Base-by-base conservation (phyloP, 2,329 filamentous ascomycete genomes). In the Botrytis porri region DNA sequence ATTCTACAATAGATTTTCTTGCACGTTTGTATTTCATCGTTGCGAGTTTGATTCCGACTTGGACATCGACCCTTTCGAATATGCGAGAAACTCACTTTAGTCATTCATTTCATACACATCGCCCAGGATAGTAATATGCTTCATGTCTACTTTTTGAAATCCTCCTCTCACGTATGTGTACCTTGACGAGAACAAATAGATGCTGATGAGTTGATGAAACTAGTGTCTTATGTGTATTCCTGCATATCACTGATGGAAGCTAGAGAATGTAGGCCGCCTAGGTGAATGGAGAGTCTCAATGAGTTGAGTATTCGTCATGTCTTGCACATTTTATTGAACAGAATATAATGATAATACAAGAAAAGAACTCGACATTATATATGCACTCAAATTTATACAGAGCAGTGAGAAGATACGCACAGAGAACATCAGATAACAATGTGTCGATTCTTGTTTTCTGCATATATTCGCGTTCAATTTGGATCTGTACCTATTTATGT, bases 321-420 rank as follows among this genome's bases (percentile, higher is more conserved):
- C 3, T 57, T 57, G n/a, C n/a, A 3, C 14, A 57, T 57, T 3
- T 16, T 7, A 29, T 12, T 54, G 14, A 18, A 16, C 3, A 57
- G 8, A 18, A 18, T 9, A 57, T 12, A 29, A 57, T 32, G 1
- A 2, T 29, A 2, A 18, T 3, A 3, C n/a, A 29, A 57, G n/a
- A 57, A 14, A 3, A 57, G 51, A 29, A n/a, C 51, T 57, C 18
- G n/a, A 9, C 8, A 57, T 29, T 57, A n/a, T 2, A 54, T 54
- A 3, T 54, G 25, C 10, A 14, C 48, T 54, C 48, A n/a, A n/a
- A n/a, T 1, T 7, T n/a, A n/a, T 57, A 29, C 5, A 16, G 6
- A 4, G 0, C 12, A n/a, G 48, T n/a, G 4, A n/a, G 2, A 16
- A 54, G 25, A 16, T 16, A 32, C 2, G 0, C 14, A n/a, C 3